Percentiles rank a stretch among this genome's conserved stretches.
These are phyloP conservation scores for Myrica gale DNA, from an alignment of 306 rosid species.

Conservation along the genomic window DNA sequence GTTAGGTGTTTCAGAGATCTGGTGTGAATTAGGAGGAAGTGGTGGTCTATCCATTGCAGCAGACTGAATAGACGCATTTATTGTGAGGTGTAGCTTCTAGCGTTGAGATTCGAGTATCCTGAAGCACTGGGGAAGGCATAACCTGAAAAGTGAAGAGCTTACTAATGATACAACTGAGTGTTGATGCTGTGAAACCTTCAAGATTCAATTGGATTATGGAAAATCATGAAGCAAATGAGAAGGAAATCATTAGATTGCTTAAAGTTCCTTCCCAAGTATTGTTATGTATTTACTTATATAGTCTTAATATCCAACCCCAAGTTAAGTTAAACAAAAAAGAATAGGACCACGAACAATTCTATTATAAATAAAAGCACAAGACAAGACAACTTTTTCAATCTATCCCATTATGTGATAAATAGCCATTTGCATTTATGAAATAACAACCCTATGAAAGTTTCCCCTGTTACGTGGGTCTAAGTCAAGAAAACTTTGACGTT, in stretches of 20 bases:
- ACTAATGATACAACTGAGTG: not conserved
- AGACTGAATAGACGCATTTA: conserved; percentile 6
- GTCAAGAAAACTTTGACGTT: not conserved
- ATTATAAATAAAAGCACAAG: too few species aligned
- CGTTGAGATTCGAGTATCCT: conserved; percentile 10
- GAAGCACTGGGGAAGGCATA: not conserved
- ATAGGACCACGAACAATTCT: too few species aligned
- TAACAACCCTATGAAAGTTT: too few species aligned
- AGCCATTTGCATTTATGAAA: too few species aligned
- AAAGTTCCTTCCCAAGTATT: not conserved
- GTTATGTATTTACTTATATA: not conserved
- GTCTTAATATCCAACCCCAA: too few species aligned
- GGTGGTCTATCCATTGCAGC: not conserved
- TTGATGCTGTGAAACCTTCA: not conserved
- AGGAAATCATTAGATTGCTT: not conserved
- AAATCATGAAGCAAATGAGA: not conserved
- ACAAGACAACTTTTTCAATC: too few species aligned
- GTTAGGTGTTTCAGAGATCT: conserved; percentile 16
- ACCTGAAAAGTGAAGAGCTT: conserved; percentile 16
- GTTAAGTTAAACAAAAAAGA: too few species aligned
- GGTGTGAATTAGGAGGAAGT: conserved; percentile 6
- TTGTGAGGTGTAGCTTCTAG: conserved; percentile 6
- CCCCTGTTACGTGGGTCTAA: not conserved
- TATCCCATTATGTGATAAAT: too few species aligned
- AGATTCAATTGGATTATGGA: not conserved